A percentile compares a stretch with the other conserved stretches of the same genome.
These are phyloP conservation scores for Plasmodium chabaudi DNA, from an alignment of 169 alveolate genomes.

Conservation along the genomic window DNA sequence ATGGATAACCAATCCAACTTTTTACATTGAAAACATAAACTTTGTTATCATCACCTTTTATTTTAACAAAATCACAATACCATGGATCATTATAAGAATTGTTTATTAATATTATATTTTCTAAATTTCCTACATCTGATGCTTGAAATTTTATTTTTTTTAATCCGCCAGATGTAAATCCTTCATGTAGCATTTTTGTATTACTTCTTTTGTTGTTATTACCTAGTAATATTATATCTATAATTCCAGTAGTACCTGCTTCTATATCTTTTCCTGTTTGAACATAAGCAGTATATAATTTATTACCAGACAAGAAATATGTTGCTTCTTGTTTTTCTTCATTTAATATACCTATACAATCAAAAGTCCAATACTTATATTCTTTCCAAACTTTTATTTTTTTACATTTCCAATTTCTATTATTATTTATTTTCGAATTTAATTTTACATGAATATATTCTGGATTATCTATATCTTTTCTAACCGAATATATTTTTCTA, in stretches of 20 bases:
- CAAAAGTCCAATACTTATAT: conserved; percentile 91
- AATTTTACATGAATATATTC: conserved; percentile 79
- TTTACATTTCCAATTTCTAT: conserved; percentile 91
- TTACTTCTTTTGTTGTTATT: conserved; percentile 84
- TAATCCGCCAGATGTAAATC: conserved; percentile 82
- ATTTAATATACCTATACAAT: conserved; percentile 86
- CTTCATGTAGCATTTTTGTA: conserved; percentile 83
- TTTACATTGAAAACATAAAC: conserved; percentile 85
- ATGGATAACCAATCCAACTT: conserved; percentile 90
- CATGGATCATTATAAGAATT: conserved; percentile 88
- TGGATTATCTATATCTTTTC: conserved; percentile 77
- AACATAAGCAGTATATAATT: conserved; percentile 82
- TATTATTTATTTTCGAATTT: conserved; percentile 69
- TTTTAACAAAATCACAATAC: conserved; percentile 88
- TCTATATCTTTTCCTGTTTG: conserved; percentile 87
- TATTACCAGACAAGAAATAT: conserved; percentile 76
- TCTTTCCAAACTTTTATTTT: conserved; percentile 89
- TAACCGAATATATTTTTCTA: conserved; percentile 76
- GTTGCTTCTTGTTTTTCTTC: conserved; percentile 78
- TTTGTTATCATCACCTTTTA: conserved; percentile 79
- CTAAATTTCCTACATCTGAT: conserved; percentile 89
- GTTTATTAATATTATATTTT: conserved; percentile 85
- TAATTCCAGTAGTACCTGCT: conserved; percentile 88
- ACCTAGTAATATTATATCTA: conserved; percentile 85
- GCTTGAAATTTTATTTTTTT: conserved; percentile 86